Evolutionary conservation across 2,329 filamentous ascomycete species (phyloP).

Genomic region (Neofusicoccum parvum): DNA sequence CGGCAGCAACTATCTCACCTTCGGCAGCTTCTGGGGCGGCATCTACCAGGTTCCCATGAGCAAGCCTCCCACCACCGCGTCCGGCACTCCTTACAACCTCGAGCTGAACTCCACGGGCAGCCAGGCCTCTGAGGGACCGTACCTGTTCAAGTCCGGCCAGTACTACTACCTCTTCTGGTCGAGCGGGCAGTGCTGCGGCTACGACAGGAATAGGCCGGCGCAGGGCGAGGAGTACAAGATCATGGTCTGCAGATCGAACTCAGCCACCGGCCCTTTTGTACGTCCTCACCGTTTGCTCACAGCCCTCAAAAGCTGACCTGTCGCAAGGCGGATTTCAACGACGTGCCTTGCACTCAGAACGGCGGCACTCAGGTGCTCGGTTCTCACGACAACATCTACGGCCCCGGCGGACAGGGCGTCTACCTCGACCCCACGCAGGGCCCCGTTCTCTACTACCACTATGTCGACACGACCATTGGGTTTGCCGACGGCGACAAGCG

Average conservation of each 20-base stretch:
- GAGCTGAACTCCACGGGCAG: slow-evolving; percentile 8
- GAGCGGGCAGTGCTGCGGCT: slow-evolving; percentile 61
- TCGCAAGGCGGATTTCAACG: not conserved
- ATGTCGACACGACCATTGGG: slow-evolving; percentile 31
- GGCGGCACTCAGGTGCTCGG: slow-evolving; percentile 63
- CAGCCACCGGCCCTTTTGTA: slow-evolving; percentile 54
- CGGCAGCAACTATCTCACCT: slow-evolving; percentile 55
- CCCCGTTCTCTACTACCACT: slow-evolving; percentile 37
- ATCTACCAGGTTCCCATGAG: slow-evolving; percentile 61
- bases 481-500: slow-evolving; percentile 31
- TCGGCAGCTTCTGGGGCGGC: slow-evolving; percentile 68
- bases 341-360: slow-evolving; percentile 46
- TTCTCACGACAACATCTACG: slow-evolving; percentile 52
- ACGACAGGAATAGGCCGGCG: slow-evolving; percentile 50
- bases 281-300: slow-evolving; percentile 24
- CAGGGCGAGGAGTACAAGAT: slow-evolving; percentile 64
- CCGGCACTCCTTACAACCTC: slow-evolving; percentile 22
- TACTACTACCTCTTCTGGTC: slow-evolving; percentile 67
- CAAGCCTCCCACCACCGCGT: slow-evolving; percentile 26
- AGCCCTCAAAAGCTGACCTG: not conserved
- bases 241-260: slow-evolving; percentile 59
- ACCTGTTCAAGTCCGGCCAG: slow-evolving; percentile 50
- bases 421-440: slow-evolving; percentile 25
- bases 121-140: slow-evolving; percentile 52
- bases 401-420: slow-evolving; percentile 37